These are phyloP conservation scores for Mycena vitilis DNA, from an alignment of 768 basidiomycete species.

Conservation along the genomic window DNA sequence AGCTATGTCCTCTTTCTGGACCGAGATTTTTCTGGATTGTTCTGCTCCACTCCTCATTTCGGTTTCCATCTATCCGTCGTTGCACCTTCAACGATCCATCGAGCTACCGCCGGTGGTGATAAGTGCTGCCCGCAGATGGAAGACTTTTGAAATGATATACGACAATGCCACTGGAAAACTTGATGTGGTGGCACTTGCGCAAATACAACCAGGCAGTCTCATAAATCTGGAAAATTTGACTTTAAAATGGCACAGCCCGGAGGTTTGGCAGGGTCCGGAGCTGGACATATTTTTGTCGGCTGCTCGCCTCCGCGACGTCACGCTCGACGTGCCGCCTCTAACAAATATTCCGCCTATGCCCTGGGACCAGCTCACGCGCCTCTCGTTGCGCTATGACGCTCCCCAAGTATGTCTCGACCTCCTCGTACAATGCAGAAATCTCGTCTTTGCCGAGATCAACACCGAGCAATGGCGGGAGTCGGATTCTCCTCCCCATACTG, in stretches of 20 bases:
- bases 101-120: not conserved
- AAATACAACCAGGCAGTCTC: not conserved
- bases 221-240: not conserved
- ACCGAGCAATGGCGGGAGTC: constrained; percentile 19
- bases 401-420: constrained; percentile 24
- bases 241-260: not conserved
- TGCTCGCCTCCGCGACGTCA: constrained; percentile 15
- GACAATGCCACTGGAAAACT: not conserved
- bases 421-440: constrained; percentile 8
- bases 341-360: constrained; percentile 9
- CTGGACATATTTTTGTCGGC: constrained; percentile 1
- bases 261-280: not conserved
- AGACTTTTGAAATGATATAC: no score
- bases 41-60: constrained; percentile 10
- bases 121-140: not conserved
- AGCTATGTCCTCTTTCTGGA: not conserved
- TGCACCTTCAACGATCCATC: no score
- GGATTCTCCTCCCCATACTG: not conserved
- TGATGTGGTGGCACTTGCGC: not conserved
- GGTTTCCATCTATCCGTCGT: not conserved
- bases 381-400: not conserved
- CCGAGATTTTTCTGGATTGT: constrained; percentile 18
- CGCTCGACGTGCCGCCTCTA: not conserved
- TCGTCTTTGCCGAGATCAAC: constrained; percentile 6
- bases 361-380: constrained; percentile 20